Evolutionary conservation across 331 rosid genomes (phyloP).

Genomic region (Rosa hybrid): DNA sequence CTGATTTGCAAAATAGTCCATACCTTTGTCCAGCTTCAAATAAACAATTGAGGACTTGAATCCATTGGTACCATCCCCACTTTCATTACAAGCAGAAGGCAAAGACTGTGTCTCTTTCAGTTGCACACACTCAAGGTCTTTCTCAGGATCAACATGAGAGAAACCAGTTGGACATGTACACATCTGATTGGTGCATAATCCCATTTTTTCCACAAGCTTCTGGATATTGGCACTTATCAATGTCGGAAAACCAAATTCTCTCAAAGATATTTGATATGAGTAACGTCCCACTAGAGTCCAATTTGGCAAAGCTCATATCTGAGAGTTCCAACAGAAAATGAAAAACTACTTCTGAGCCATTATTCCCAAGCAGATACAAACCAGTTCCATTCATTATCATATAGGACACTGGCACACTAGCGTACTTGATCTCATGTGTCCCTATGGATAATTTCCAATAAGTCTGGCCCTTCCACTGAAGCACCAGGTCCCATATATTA

Average conservation of each 20-base stretch:
- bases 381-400: slow-evolving; percentile 15
- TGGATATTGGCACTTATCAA: slow-evolving; percentile 13
- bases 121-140: not conserved
- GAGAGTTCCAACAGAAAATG: not conserved
- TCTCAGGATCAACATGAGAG: not conserved
- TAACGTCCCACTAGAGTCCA: slow-evolving; percentile 7
- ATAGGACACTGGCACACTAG: slow-evolving; percentile 3
- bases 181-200: not conserved
- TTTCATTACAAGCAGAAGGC: not conserved
- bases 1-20: slow-evolving; percentile 20
- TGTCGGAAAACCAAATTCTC: not conserved
- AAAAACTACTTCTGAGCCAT: not conserved
- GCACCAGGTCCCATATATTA: too few species aligned
- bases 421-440: not conserved
- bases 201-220: slow-evolving; percentile 8
- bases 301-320: not conserved
- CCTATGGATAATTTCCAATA: slow-evolving; percentile 23
- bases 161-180: slow-evolving; percentile 22
- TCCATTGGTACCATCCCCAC: not conserved
- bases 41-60: slow-evolving; percentile 5
- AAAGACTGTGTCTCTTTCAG: not conserved
- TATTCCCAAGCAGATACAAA: not conserved
- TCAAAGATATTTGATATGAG: not conserved
- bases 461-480: too few species aligned
- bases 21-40: not conserved